Evolutionary conservation across 495 filamentous ascomycete genomes (phyloP).

Genomic region (Aspergillus baeticus): DNA sequence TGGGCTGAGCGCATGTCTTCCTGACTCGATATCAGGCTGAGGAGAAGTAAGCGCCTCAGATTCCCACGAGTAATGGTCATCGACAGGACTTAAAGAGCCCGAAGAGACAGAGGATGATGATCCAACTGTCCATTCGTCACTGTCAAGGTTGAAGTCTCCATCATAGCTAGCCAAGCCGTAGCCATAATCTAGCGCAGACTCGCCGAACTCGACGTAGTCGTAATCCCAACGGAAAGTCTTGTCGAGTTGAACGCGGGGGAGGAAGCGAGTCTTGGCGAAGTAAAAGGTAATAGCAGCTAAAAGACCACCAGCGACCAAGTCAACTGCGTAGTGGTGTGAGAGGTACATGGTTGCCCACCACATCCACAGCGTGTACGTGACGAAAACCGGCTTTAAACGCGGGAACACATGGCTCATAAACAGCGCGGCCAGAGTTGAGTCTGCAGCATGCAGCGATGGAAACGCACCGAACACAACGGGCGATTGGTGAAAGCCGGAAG

Average conservation of each 20-base stretch:
- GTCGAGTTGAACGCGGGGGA: slow-evolving; percentile 75
- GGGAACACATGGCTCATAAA: slow-evolving; percentile 93
- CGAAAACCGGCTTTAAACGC: slow-evolving; percentile 68
- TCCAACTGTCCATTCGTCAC: slow-evolving; percentile 72
- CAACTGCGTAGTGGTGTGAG: slow-evolving; percentile 93
- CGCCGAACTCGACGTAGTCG: slow-evolving; percentile 84
- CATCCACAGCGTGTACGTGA: slow-evolving; percentile 83
- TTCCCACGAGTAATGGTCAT: slow-evolving; percentile 64
- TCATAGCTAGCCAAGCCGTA: slow-evolving; percentile 59
- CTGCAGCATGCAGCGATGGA: slow-evolving; percentile 83
- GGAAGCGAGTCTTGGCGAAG: slow-evolving; percentile 72
- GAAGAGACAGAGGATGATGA: slow-evolving; percentile 70
- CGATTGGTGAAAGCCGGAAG: slow-evolving; percentile 80
- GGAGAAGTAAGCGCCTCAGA: slow-evolving; percentile 55
- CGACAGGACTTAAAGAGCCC: slow-evolving; percentile 59
- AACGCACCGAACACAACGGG: slow-evolving; percentile 94
- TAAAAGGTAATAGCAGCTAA: slow-evolving; percentile 79
- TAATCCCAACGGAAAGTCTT: slow-evolving; percentile 94
- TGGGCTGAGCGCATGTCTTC: slow-evolving; percentile 33
- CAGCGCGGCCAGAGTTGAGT: slow-evolving; percentile 82
- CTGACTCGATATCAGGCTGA: slow-evolving; percentile 50
- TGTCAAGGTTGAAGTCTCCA: slow-evolving; percentile 56
- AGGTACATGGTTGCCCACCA: slow-evolving; percentile 99
- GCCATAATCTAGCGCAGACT: slow-evolving; percentile 49
- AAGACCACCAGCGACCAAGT: slow-evolving; percentile 81